Percentiles rank a stretch among this genome's conserved stretches.
Conservation (phyloP, 2,329 filamentous ascomycete species). For the Penicillium nordicum region DNA sequence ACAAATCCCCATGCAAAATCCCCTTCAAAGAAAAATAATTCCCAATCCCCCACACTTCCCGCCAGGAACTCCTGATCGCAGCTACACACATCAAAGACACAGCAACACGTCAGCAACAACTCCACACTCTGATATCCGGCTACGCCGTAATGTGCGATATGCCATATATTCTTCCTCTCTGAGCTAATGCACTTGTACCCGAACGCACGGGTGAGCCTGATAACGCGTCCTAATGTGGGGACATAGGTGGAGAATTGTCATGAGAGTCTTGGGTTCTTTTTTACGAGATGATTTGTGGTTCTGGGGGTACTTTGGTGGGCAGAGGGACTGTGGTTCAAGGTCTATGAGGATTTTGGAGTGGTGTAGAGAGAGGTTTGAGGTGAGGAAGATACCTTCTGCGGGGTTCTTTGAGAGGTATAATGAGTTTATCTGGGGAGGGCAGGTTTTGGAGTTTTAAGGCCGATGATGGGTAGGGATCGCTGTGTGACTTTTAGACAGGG, state of each 20-base stretch:
- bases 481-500: no score
- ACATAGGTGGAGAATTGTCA: slow-evolving; percentile 6
- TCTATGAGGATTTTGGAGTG: no score
- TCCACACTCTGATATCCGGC: slow-evolving; percentile 6
- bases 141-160: slow-evolving; percentile 7
- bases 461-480: no score
- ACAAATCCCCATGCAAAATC: no score
- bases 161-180: slow-evolving; percentile 4
- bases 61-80: slow-evolving; percentile 2
- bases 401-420: no score
- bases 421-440: no score
- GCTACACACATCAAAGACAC: background rate
- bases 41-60: slow-evolving; percentile 3
- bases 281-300: background rate
- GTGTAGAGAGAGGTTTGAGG: background rate
- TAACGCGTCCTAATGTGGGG: background rate
- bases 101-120: slow-evolving; percentile 3
- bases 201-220: slow-evolving; percentile 2
- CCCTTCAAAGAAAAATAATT: no score
- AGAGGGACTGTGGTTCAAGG: no score
- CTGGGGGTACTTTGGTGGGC: background rate
- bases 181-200: slow-evolving; percentile 15
- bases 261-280: slow-evolving; percentile 4
- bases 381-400: background rate
- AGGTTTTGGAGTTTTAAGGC: no score